Base-by-base conservation (phyloP, 2,329 filamentous ascomycete species). In the Botryotinia convoluta region DNA sequence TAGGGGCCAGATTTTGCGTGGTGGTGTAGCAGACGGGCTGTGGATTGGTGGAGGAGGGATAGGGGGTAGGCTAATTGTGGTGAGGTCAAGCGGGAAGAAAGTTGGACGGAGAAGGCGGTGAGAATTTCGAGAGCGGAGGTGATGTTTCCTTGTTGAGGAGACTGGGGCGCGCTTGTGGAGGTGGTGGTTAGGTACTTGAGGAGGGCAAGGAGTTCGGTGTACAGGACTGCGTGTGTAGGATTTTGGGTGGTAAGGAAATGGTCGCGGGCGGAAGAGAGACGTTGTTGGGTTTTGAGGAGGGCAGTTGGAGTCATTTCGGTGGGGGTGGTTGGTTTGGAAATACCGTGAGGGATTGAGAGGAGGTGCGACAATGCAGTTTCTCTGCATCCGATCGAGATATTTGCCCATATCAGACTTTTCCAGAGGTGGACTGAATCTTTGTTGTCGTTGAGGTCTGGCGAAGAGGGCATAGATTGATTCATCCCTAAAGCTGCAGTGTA, bases 1-100 rank as follows among this genome's bases (percentile, higher is more conserved):
- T 92, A 94, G 4, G 91, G 87, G 5, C 88, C 89, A 70, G 67
- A 71, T 83, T 86, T 88, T 74, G 86, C 85, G 3, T 85, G 86
- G 57, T 90, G 85, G 81, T 97, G 88, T 1, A 97, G 82, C 0
- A 98, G 83, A 14, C 85, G 86, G 9, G 91, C 87, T 44, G 90
- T 88, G 72, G 86, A 86, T 82, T 97, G 93, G 26, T 95, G 87
- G 0, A 94, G 83, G 0, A 87, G 83, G 81, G 97, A 92, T 54
- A 89, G 86, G 3, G 83, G 78, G 0, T 82, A 75, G 12, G 82
- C 81, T 37, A 29, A 57, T 57, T 26, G 32, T 35, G 62, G 57
- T 9, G 77, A 78, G 9, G 81, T 76, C 10, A 81, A 79, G 48
- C 83, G 84, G 4, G 82, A 79, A 8, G 80, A 78, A 7, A 89